Base-by-base conservation (phyloP, 805 yeast species). In the Kuraishia molischiana region DNA sequence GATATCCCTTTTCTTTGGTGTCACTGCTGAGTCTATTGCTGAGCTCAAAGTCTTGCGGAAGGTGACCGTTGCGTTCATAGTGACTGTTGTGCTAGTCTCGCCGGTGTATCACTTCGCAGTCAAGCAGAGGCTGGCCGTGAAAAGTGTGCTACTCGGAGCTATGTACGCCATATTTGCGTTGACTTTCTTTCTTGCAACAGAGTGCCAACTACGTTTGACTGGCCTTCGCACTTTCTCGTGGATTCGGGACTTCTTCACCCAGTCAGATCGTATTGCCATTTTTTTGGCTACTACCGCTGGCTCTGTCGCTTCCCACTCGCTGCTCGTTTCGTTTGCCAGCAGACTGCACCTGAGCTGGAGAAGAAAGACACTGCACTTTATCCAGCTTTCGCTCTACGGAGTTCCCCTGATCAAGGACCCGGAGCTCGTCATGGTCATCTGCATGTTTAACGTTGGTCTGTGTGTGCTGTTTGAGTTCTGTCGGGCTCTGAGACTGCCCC, bases 351-450 rank as follows among this genome's bases (percentile, higher is more conserved):
- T 37, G 69, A 79, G 1, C 63, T 85, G 34, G 89, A 87, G 52
- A 59, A 72, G 98, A 45, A 90, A 90, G 51, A 60, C 82, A 4
- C 92, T 97, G 97, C 98, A 90, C 57, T 74, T 78, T 42, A 52
- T 77, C 33, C 61, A 84, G 1, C 71, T 79, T 6, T 56, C 65
- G 2, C 62, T 83, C 46, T 58, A 83, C 14, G 61, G 73, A 1
- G 69, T 75, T 17, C 77, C 81, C 8, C 59, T 79, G 34, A 57
- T 69, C n/a, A 40, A 61, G 4, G 83, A 82, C 41, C 67, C 77
- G 3, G 69, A 66, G 24, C 77, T 92, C 47, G 77, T 82, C 2
- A 68, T 79, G 24, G 52, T 86, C 24, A 73, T 87, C 1, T 61
- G 90, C 38, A 62, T 85, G 10, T 89, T 92, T 2, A 66, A 85